Base-by-base conservation (phyloP, 2,329 filamentous ascomycete genomes). In the Calonectria henricotiae region DNA sequence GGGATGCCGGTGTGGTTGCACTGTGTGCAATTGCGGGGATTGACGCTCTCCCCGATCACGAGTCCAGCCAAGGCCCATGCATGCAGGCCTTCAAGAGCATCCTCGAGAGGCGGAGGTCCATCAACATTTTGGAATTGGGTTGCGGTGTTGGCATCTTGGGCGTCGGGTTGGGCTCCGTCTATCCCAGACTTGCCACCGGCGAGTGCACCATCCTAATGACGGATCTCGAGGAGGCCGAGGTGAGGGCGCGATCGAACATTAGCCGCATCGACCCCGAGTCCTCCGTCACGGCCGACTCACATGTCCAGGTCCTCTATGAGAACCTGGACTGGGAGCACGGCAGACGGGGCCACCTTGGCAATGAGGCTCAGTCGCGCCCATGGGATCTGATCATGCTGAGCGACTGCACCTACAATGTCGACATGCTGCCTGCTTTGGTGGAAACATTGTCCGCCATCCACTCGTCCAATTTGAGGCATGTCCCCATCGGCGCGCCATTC, bases 341-440 rank as follows among this genome's bases (percentile, higher is more conserved):
- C 0, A 79, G 82, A 32, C 70, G 79, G 1, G 87, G 86, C 0
- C 67, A 61, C 0, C 87, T 90, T 70, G 86, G 86, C 0, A 73
- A 80, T 0, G 76, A 82, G 27, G 83, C 82, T 1, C 71, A 74
- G n/a, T 79, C 82, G 0, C 80, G 78, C 2, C 70, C 78, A 2
- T 90, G 88, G 88, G 86, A 90, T 69, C 79, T 90, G 5, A 76
- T 89, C 55, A 82, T 89, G 63, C 80, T 90, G 25, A 89, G 88
- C 76, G 89, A 91, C 78, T 90, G 89, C 83, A 90, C 88, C 0
- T 90, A 90, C 82, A 90, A 90, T 71, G 86, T 85, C 64, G 88
- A 90, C 76, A 86, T 85, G 71, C 80, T 90, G 30, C 85, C 87
- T 1, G 83, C 86, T 2, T 82, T 91, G 25, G 85, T 90, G 4